A percentile compares a stretch with the other conserved stretches of the same genome.
Evolutionary conservation across 805 yeast genomes (phyloP).

Genomic region (Metschnikowia cubensis): DNA sequence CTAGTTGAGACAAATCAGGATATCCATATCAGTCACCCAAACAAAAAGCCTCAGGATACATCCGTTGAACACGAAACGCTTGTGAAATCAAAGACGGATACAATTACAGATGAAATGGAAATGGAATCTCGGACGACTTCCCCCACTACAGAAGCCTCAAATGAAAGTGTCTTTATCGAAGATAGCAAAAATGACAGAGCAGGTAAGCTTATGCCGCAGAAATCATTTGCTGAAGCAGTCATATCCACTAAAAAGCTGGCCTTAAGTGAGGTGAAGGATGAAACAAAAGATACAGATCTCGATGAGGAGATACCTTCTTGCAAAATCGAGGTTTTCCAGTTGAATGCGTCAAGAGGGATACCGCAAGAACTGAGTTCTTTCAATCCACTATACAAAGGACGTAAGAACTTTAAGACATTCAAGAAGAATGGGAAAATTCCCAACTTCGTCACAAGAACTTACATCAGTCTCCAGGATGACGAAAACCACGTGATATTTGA

Average conservation of each 20-base stretch:
- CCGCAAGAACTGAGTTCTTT: not conserved
- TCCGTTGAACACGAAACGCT: not conserved
- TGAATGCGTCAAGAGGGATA: not conserved
- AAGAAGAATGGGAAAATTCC: conserved; percentile 7
- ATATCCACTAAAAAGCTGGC: conserved; percentile 3
- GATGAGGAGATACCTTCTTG: not conserved
- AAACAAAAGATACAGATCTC: not conserved
- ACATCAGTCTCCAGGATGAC: conserved; percentile 12
- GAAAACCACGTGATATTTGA: conserved; percentile 8
- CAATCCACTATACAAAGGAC: conserved; percentile 3
- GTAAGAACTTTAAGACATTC: conserved; percentile 18
- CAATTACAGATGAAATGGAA: not conserved
- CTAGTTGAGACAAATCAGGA: not conserved
- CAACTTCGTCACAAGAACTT: conserved; percentile 13
- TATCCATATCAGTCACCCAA: not conserved
- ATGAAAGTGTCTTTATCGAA: not conserved
- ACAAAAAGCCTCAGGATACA: not conserved
- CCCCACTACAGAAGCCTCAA: not conserved
- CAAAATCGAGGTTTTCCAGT: not conserved
- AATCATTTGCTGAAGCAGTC: conserved; percentile 3
- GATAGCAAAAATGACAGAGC: not conserved
- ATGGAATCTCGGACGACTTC: not conserved
- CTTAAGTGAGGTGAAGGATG: not conserved
- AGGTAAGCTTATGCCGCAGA: not conserved
- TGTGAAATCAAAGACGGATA: not conserved